Evolutionary conservation across 225 moss, liverwort and hornwort species (phyloP).

Genomic region (Asterella californica): DNA sequence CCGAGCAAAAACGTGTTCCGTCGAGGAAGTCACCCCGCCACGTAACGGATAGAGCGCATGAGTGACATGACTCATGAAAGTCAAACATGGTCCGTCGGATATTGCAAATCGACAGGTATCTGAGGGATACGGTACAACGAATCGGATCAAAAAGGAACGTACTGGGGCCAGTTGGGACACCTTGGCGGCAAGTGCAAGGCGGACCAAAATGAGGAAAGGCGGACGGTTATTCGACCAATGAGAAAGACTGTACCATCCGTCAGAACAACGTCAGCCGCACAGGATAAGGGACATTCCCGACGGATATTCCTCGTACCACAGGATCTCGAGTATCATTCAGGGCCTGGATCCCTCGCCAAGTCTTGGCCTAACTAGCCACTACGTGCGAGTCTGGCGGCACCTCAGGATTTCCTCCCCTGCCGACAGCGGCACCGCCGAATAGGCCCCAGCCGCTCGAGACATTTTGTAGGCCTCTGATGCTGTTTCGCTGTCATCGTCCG

Average conservation of each 20-base stretch:
- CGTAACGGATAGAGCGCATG: background rate
- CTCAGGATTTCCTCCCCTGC: background rate
- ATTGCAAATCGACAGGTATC: background rate
- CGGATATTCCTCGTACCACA: slow-evolving; percentile 3
- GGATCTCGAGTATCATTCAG: slow-evolving; percentile 13
- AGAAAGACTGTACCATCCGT: background rate
- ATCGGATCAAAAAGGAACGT: background rate
- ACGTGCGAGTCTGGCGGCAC: background rate
- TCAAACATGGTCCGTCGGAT: background rate
- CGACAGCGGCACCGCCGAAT: background rate
- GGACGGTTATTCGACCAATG: slow-evolving; percentile 10
- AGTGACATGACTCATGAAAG: background rate
- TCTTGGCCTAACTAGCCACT: background rate
- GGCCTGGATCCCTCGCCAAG: slow-evolving; percentile 7
- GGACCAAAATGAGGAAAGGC: background rate
- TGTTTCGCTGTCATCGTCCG: no score
- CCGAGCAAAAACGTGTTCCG: background rate
- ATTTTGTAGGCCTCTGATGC: background rate
- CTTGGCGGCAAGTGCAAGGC: background rate
- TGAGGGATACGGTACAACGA: background rate
- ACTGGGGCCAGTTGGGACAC: no score
- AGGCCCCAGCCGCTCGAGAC: background rate
- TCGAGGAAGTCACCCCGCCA: background rate
- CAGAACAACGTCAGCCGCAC: slow-evolving; percentile 17
- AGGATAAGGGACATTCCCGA: slow-evolving; percentile 23